These are phyloP conservation scores for Panus rudis DNA, from an alignment of 768 basidiomycete genomes.

Conservation along the genomic window DNA sequence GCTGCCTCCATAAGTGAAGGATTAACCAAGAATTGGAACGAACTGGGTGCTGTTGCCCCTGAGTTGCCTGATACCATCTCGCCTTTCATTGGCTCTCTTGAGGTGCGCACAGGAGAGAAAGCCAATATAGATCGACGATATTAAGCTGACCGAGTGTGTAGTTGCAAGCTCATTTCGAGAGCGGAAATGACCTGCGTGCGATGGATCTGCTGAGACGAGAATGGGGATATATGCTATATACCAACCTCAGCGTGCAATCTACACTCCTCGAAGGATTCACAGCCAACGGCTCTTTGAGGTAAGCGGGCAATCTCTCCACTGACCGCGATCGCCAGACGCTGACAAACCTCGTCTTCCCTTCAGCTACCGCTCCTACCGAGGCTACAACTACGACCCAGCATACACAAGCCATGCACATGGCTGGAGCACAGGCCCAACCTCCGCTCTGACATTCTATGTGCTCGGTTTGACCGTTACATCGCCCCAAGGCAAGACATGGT, in stretches of 20 bases:
- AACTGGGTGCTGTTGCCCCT: slow-evolving; percentile 43
- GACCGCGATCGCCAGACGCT: neutral
- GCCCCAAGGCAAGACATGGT: slow-evolving; percentile 42
- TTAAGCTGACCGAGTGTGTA: slow-evolving; percentile 15
- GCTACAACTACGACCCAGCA: slow-evolving; percentile 50
- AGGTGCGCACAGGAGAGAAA: slow-evolving; percentile 29
- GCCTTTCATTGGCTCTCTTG: slow-evolving; percentile 52
- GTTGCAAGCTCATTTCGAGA: slow-evolving; percentile 53
- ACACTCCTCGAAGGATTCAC: slow-evolving; percentile 55
- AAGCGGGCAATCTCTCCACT: slow-evolving; percentile 6
- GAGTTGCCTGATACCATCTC: slow-evolving; percentile 54
- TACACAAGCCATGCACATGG: slow-evolving; percentile 58
- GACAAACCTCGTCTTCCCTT: neutral
- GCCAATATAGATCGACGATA: neutral
- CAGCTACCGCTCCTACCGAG: slow-evolving; percentile 44
- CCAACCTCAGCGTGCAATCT: slow-evolving; percentile 46
- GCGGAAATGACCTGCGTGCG: slow-evolving; percentile 43
- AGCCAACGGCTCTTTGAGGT: slow-evolving; percentile 49
- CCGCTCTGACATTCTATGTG: slow-evolving; percentile 49
- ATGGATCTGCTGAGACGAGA: slow-evolving; percentile 46
- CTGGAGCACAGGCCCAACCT: slow-evolving; percentile 53
- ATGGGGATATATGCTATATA: slow-evolving; percentile 58
- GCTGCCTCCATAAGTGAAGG: slow-evolving; percentile 39
- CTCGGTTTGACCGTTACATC: slow-evolving; percentile 45
- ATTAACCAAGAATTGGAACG: slow-evolving; percentile 45